These are phyloP conservation scores for Pseudocercospora vitis DNA, from an alignment of 2,329 filamentous ascomycete species.

Conservation along the genomic window DNA sequence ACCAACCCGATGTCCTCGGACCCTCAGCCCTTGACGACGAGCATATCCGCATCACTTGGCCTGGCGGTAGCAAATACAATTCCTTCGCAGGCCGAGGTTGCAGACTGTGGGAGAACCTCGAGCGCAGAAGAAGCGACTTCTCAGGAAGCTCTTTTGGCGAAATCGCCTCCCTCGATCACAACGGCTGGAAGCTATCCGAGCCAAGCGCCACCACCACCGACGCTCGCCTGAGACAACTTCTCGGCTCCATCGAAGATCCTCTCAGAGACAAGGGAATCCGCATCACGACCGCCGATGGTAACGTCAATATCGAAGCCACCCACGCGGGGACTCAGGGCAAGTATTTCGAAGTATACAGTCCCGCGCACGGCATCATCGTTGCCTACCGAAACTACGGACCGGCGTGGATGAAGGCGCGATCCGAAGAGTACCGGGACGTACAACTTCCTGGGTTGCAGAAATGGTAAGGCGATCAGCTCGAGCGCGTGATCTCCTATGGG, in stretches of 20 bases:
- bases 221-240: background rate
- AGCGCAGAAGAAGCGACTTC: background rate
- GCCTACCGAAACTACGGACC: constrained; percentile 18
- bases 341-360: constrained; percentile 16
- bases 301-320: constrained; percentile 12
- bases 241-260: background rate
- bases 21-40: too few relatives aligned
- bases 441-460: constrained; percentile 8
- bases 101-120: constrained; percentile 8
- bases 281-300: background rate
- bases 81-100: constrained; percentile 13
- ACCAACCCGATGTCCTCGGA: too few relatives aligned
- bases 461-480: background rate
- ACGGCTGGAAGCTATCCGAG: constrained; percentile 6
- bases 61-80: constrained; percentile 4
- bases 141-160: background rate
- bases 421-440: background rate
- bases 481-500: too few relatives aligned
- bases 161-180: background rate
- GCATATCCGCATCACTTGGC: background rate
- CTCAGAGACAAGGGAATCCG: background rate
- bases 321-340: constrained; percentile 10
- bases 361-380: constrained; percentile 10
- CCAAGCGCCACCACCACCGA: background rate
- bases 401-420: background rate